Evolutionary conservation across 2,329 filamentous ascomycete genomes (phyloP).

Genomic region (Dryadomyces quercivorus): DNA sequence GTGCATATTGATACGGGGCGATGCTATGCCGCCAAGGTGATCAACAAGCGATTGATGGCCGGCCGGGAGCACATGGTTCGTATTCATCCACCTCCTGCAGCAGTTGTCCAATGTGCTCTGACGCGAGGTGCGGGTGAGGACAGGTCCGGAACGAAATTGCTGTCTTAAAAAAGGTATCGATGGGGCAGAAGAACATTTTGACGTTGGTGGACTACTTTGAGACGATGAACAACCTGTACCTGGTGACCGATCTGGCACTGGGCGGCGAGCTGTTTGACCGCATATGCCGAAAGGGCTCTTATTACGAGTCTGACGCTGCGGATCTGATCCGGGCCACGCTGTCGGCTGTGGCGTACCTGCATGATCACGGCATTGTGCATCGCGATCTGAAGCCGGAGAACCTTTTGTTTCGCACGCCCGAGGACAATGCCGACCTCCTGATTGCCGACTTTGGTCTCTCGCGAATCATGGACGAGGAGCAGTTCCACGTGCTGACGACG

Average conservation of each 20-base stretch:
- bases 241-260: constrained; percentile 91
- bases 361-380: constrained; percentile 97
- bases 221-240: constrained; percentile 98
- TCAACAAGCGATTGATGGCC: constrained; percentile 97
- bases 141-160: constrained; percentile 97
- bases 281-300: constrained; percentile 96
- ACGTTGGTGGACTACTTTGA: constrained; percentile 99
- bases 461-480: constrained; percentile 97
- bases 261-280: constrained; percentile 96
- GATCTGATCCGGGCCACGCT: constrained; percentile 90
- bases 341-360: constrained; percentile 94
- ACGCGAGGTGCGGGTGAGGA: too few relatives aligned
- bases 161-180: constrained; percentile 93
- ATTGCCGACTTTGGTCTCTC: constrained; percentile 96
- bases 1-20: constrained; percentile 95
- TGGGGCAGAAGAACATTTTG: constrained; percentile 97
- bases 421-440: constrained; percentile 92
- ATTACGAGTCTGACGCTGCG: constrained; percentile 94
- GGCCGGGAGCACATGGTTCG: constrained; percentile 94
- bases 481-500: constrained; percentile 94
- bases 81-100: not conserved
- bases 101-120: too few relatives aligned
- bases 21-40: constrained; percentile 98
- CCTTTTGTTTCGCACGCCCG: constrained; percentile 87
- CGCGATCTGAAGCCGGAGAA: constrained; percentile 97